Evolutionary conservation across 1,139 yeast genomes (phyloP).

Genomic region (Saccharomyces hybrid): DNA sequence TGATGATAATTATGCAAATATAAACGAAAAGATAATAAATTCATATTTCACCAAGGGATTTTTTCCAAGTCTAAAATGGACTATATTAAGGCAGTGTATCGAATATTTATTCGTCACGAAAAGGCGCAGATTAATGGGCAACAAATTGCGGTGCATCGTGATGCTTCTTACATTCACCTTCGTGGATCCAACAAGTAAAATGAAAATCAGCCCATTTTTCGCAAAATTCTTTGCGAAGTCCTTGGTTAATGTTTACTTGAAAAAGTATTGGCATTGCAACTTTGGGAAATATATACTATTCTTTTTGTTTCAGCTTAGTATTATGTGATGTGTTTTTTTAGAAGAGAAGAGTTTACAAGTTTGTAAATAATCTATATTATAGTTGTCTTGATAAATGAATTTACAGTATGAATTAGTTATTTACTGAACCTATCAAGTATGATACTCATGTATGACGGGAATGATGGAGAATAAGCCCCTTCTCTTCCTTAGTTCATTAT

Average conservation of each 20-base stretch:
- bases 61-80: constrained; percentile 23
- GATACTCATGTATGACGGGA: neutral
- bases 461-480: neutral
- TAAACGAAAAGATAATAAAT: constrained; percentile 15
- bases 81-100: constrained; percentile 21
- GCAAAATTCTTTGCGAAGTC: neutral
- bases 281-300: neutral
- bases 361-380: neutral
- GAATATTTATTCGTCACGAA: constrained; percentile 6
- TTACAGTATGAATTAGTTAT: neutral
- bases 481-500: neutral
- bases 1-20: constrained; percentile 10
- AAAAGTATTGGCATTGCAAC: neutral
- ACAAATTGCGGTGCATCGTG: neutral
- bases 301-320: neutral
- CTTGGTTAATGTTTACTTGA: neutral
- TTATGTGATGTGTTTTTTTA: neutral
- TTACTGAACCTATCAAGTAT: neutral
- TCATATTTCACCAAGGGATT: constrained; percentile 20
- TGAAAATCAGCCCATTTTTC: neutral
- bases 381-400: neutral
- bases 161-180: neutral
- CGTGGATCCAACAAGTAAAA: neutral
- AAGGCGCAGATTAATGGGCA: neutral
- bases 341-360: neutral